phyloP scores from a whole-genome alignment of 805 yeast genomes.

The Yarrowia keelungensis region DNA sequence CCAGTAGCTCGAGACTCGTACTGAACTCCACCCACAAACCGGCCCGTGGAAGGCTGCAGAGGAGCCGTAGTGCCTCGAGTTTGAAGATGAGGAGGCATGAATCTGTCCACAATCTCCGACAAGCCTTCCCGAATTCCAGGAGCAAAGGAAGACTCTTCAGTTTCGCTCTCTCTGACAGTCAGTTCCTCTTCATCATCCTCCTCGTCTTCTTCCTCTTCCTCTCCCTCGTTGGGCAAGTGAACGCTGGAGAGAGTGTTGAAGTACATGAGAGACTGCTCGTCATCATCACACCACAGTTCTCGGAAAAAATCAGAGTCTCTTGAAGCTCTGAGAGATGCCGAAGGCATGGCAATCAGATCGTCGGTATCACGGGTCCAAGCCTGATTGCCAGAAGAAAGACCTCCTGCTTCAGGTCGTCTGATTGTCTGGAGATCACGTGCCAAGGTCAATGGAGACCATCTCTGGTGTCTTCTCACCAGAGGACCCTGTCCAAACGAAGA shows the following conservation, averaged over 20 bases:
- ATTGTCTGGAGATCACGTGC: constrained; percentile 23
- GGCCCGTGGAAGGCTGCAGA: constrained; percentile 9
- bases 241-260: constrained; percentile 35
- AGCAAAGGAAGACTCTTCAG: not conserved
- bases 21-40: constrained; percentile 26
- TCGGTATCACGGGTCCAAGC: constrained; percentile 21
- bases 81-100: constrained; percentile 31
- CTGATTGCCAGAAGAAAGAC: not conserved
- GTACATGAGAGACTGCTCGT: constrained; percentile 37
- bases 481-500: constrained; percentile 26
- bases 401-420: constrained; percentile 12
- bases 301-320: constrained; percentile 24
- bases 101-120: constrained; percentile 12
- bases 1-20: constrained; percentile 20
- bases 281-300: constrained; percentile 29
- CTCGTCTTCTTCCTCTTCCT: constrained; percentile 17
- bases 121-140: constrained; percentile 1
- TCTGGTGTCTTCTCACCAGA: constrained; percentile 7
- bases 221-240: constrained; percentile 19
- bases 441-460: constrained; percentile 26
- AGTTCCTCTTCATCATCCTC: constrained; percentile 2
- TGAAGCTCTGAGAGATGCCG: constrained; percentile 9
- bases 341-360: constrained; percentile 1
- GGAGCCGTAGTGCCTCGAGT: not conserved
- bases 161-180: constrained; percentile 9